Base-by-base conservation (phyloP, 108 stramenopile genomes). In the Nannochloropsis salina region DNA sequence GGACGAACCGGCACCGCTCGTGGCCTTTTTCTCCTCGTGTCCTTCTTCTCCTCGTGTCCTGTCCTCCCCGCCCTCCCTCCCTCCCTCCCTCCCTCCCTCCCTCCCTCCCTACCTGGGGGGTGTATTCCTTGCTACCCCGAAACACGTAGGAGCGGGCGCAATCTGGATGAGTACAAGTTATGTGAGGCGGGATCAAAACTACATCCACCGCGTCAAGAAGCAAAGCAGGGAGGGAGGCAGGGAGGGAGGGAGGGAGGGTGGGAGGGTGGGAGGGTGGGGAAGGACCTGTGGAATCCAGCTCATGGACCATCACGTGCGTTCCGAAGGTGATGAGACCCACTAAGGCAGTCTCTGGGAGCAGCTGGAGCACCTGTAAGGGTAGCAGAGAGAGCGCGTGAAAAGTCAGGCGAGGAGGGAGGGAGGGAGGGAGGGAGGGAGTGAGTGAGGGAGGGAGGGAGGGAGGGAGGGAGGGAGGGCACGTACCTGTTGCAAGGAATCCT, bases 261-360 rank as follows among this genome's bases (percentile, higher is more conserved):
- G 47, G 47, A 74, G 61, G 61, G 61, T 20, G 3, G 61, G 61
- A 74, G 20, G 61, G 20, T 95, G 90, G 81, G 97, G 91, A 20
- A 96, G 95, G 84, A 74, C 61, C 61, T 20, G 93, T 94, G 42
- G 42, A 83, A 2, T 95, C 94, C 82, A 99, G 92, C 85, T 99
- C 99, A 87, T 99, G 97, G 80, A 99, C 97, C 80, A 96, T 95
- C 41, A 99, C 95, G 83, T 97, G 95, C 41, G 96, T 97, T 31
- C 99, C 99, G 86, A 94, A 99, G 80, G 98, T 97, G 82, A 99
- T 94, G 82, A 99, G 90, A 3, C 98, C 99, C 9, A 99, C 97
- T 47, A 97, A 88, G 41, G 93, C 91, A 82, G 98, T 95, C 84
- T 96, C 95, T 41, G 99, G 99, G 82, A 99, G 88, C 20, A 99